These are phyloP conservation scores for Melampsora americana DNA, from an alignment of 1,284 basidiomycete species.

Conservation along the genomic window DNA sequence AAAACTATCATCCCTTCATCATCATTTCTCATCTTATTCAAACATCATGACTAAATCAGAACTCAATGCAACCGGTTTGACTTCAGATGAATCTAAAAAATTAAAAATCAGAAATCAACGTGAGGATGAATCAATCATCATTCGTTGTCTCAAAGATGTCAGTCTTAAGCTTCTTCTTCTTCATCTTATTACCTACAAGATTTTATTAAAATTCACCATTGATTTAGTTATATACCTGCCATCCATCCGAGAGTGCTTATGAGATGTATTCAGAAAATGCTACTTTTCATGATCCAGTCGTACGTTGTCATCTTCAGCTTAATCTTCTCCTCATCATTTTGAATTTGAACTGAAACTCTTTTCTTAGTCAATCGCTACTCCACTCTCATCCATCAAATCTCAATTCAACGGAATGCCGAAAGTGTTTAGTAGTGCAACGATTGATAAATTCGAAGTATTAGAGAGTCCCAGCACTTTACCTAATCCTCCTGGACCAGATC, in stretches of 20 bases:
- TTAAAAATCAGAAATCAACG: constrained; percentile 24
- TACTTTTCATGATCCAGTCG: constrained; percentile 46
- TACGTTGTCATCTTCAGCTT: background rate
- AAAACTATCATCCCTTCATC: too few relatives aligned
- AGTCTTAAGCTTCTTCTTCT: background rate
- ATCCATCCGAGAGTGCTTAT: constrained; percentile 36
- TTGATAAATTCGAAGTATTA: constrained; percentile 44
- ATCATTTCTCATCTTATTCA: too few relatives aligned
- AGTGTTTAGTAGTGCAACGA: constrained; percentile 43
- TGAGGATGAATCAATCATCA: constrained; percentile 37
- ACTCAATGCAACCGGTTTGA: constrained; percentile 44
- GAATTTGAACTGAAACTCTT: background rate
- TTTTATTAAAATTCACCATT: background rate
- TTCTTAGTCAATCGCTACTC: constrained; percentile 38
- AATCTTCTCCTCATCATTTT: background rate
- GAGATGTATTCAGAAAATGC: constrained; percentile 45
- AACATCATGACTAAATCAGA: constrained; percentile 25
- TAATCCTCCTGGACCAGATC: constrained; percentile 36
- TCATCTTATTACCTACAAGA: background rate
- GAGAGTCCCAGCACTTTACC: constrained; percentile 40
- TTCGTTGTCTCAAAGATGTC: constrained; percentile 44
- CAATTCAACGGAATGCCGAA: constrained; percentile 46
- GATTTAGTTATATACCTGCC: constrained; percentile 42
- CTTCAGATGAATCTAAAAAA: constrained; percentile 20
- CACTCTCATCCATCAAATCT: constrained; percentile 39